Conservation (phyloP, 1,284 basidiomycete genomes). For the Somion occarium region DNA sequence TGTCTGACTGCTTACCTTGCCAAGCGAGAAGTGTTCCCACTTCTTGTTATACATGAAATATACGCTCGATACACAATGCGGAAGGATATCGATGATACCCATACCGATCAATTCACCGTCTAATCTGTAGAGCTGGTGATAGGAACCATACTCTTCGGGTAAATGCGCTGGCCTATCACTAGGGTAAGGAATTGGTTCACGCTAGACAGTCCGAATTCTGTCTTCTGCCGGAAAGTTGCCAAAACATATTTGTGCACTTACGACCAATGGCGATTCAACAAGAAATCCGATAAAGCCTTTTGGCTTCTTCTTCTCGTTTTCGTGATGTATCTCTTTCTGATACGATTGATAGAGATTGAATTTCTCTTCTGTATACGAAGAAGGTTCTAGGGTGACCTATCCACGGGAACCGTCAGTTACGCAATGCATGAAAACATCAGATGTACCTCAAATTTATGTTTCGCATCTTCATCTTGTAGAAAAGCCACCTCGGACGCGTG, state of each 20-base stretch:
- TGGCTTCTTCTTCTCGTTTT: conserved; percentile 39
- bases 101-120: conserved; percentile 84
- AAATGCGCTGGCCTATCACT: conserved; percentile 46
- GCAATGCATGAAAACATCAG: not conserved
- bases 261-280: conserved; percentile 72
- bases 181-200: conserved; percentile 58
- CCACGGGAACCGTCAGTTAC: not conserved
- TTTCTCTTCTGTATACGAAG: conserved; percentile 77
- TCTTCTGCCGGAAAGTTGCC: conserved; percentile 3
- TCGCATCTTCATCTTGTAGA: conserved; percentile 17
- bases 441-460: conserved; percentile 50
- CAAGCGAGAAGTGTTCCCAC: conserved; percentile 75
- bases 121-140: conserved; percentile 82
- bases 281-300: conserved; percentile 70
- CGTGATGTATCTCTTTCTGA: conserved; percentile 70
- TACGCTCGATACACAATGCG: conserved; percentile 87
- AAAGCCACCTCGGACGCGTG: conserved; percentile 39
- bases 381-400: conserved; percentile 70
- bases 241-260: conserved; percentile 25
- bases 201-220: conserved; percentile 5
- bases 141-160: conserved; percentile 75
- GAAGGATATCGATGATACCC: conserved; percentile 89
- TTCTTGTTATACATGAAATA: conserved; percentile 92
- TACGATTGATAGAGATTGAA: conserved; percentile 75
- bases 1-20: conserved; percentile 67